Percentiles rank a stretch among this genome's conserved stretches.
Evolutionary conservation across 108 stramenopile genomes (phyloP).

Genomic region (Discostella stelligeroides): DNA sequence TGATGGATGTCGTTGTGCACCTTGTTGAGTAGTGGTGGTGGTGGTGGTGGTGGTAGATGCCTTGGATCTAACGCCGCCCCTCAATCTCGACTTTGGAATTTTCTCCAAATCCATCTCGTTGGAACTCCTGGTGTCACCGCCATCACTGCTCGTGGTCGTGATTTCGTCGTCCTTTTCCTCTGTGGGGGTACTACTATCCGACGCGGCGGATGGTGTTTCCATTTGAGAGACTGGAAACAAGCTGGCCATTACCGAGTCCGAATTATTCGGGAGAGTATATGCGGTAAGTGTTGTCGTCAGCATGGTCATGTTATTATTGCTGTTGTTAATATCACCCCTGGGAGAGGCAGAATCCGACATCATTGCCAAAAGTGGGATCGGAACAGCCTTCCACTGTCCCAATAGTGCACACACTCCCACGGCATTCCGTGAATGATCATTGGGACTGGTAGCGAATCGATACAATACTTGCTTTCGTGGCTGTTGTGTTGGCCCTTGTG

Average conservation of each 20-base stretch:
- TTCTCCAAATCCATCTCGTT: slow-evolving; percentile 17
- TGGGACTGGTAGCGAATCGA: slow-evolving; percentile 59
- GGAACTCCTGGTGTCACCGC: neutral
- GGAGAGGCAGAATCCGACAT: neutral
- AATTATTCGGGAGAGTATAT: slow-evolving; percentile 45
- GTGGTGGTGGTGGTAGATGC: slow-evolving; percentile 7
- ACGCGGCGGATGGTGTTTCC: neutral
- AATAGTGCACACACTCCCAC: slow-evolving; percentile 62
- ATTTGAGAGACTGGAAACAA: slow-evolving; percentile 15
- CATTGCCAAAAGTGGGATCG: too few species aligned
- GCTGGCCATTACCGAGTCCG: slow-evolving; percentile 30
- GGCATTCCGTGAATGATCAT: slow-evolving; percentile 28
- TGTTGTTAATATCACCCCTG: neutral
- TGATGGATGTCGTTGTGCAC: slow-evolving; percentile 13
- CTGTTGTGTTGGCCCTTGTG: neutral
- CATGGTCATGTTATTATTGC: slow-evolving; percentile 18
- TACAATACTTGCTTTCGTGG: slow-evolving; percentile 57
- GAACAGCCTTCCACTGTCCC: slow-evolving; percentile 56
- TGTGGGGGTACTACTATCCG: neutral
- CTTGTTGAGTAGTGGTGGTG: slow-evolving; percentile 8
- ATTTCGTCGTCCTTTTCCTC: slow-evolving; percentile 5
- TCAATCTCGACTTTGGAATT: slow-evolving; percentile 20
- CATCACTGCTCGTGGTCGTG: too few species aligned
- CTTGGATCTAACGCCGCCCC: slow-evolving; percentile 28
- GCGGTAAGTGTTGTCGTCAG: slow-evolving; percentile 47